Conservation (phyloP, 345 rosid species). For the Hibiscus syriacus region DNA sequence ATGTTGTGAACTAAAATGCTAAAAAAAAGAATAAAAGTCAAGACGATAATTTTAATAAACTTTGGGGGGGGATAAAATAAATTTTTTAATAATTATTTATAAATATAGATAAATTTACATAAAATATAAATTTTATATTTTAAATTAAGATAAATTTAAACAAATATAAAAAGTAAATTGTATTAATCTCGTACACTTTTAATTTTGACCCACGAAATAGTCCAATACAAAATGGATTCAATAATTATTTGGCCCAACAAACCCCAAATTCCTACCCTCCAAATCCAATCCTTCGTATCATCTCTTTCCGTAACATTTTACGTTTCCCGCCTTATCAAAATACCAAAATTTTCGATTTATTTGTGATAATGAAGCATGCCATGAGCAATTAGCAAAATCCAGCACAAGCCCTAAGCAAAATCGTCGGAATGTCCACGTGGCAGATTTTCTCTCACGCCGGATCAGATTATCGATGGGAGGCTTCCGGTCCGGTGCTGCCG, state of each 20-base stretch:
- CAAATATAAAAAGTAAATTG: no score
- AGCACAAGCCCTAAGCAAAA: not conserved
- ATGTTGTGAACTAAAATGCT: no score
- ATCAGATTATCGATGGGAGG: slow-evolving; percentile 54
- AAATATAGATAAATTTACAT: no score
- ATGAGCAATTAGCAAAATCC: not conserved
- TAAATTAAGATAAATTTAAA: no score
- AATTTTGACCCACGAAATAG: no score
- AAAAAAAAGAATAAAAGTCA: no score
- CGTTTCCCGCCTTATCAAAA: slow-evolving; percentile 20
- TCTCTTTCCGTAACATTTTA: not conserved
- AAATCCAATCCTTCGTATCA: not conserved
- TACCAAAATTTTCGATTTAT: not conserved
- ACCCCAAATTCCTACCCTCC: not conserved
- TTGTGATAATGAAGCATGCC: not conserved
- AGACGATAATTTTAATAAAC: no score
- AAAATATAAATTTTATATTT: no score
- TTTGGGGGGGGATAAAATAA: no score
- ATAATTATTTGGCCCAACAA: not conserved
- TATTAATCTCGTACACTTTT: no score
- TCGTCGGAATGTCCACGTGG: slow-evolving; percentile 69
- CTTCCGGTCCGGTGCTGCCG: slow-evolving; percentile 24
- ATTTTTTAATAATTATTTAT: no score
- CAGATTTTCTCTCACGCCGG: slow-evolving; percentile 43
- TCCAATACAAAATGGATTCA: no score